phyloP scores from a whole-genome alignment of 257 asterid species.

The Fraxinus pennsylvanica region DNA sequence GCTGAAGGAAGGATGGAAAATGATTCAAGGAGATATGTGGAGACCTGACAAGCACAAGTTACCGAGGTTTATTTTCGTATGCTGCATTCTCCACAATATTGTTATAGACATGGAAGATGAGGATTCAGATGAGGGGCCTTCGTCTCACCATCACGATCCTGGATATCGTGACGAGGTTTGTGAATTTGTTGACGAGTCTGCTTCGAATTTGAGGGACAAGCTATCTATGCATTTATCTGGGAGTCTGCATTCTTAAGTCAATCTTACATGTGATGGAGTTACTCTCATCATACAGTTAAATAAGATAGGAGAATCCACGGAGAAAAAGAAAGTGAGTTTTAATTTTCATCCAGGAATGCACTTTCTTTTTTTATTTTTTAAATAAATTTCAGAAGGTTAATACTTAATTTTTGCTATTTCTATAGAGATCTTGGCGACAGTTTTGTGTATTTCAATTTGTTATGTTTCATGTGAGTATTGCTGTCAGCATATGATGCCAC shows the following conservation, averaged over 20 bases:
- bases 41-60: conserved; percentile 86
- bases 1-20: conserved; percentile 77
- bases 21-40: conserved; percentile 80
- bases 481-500: neutral
- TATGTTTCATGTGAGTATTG: neutral
- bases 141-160: conserved; percentile 50
- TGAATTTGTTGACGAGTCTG: conserved; percentile 47
- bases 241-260: conserved; percentile 29
- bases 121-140: conserved; percentile 33
- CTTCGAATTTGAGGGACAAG: conserved; percentile 51
- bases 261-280: conserved; percentile 17
- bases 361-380: neutral
- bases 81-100: conserved; percentile 91
- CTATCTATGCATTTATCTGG: conserved; percentile 44
- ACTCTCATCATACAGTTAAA: neutral
- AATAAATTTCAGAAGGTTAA: neutral
- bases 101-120: conserved; percentile 74
- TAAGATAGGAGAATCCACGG: neutral
- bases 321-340: neutral
- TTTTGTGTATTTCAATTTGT: neutral
- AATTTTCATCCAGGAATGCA: neutral
- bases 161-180: conserved; percentile 61
- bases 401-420: neutral
- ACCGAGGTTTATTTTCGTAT: conserved; percentile 76
- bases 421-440: neutral